Percentiles rank a stretch among this genome's conserved stretches.
phyloP scores from a whole-genome alignment of 495 filamentous ascomycete genomes.

The Bacidia rubella region DNA sequence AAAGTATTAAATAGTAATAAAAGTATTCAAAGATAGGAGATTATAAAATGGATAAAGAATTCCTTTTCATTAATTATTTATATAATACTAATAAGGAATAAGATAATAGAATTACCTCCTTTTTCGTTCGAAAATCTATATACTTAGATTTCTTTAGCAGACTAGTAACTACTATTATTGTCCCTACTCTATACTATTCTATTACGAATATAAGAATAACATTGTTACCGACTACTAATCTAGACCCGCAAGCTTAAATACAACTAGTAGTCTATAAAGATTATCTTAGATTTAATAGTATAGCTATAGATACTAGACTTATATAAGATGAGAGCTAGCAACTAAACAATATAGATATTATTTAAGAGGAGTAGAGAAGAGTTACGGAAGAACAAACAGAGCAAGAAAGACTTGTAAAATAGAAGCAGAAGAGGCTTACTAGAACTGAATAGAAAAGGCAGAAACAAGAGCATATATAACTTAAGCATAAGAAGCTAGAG shows the following conservation, averaged over 20 bases:
- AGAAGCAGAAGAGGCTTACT: not conserved
- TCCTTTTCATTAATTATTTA: conserved; percentile 14
- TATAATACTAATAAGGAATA: conserved; percentile 6
- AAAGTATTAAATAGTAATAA: not conserved
- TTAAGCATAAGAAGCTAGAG: not conserved
- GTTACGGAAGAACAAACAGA: not conserved
- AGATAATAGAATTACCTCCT: conserved; percentile 13
- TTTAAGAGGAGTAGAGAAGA: not conserved
- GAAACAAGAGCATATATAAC: not conserved
- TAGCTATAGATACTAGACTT: not conserved
- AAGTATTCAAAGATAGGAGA: conserved; percentile 4
- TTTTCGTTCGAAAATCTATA: conserved; percentile 12
- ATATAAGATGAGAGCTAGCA: not conserved
- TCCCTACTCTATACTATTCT: not conserved
- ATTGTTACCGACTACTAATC: not conserved
- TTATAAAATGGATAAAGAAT: conserved; percentile 5
- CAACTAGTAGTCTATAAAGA: not conserved
- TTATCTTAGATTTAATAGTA: not conserved
- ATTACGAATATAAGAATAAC: not conserved
- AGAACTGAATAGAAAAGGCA: not conserved
- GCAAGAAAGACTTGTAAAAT: not conserved
- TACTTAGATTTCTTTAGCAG: conserved; percentile 14
- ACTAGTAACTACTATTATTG: not conserved
- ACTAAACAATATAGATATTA: not conserved
- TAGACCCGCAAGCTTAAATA: not conserved